Evolutionary conservation across 179 eudicot species (phyloP), one percentile per base, ranked within the genome.

Genomic region (Spinacia oleracea): DNA sequence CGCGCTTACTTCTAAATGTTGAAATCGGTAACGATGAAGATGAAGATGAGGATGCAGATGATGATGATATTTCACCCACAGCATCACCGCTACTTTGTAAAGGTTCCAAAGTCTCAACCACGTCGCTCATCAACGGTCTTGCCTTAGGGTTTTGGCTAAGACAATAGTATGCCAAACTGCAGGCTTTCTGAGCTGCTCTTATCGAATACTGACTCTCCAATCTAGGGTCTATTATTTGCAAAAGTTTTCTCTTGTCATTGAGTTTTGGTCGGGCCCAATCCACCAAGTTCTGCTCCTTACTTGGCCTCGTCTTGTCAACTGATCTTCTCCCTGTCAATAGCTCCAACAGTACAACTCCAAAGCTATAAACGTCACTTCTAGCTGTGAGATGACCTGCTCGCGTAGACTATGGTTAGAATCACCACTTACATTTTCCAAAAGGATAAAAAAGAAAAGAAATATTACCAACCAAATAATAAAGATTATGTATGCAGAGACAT

Each of bases 251-350:
- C 85, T 88, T 91, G 86, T 91, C 91, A 64, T 89, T 91, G 66
- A 91, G 89, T 77, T 89, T 89, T 31, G 96, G 93, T 55, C 96
- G 86, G 31, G 93, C 96, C 96, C 93, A 91, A 80, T 91, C 96
- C 72, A 91, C 96, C 74, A 91, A 85, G 80, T 84, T 91, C 79
- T 91, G 96, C 83, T 91, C 96, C 84, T 77, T 89, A 83, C 90
- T 87, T 35, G 91, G 91, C 59, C 90, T 82, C 5, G 91, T 89
- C 81, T 91, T 91, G 83, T 91, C 96, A 67, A 91, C 93, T 0
- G 96, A 91, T 80, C 84, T 88, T 81, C 96, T 84, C 65, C 96
- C 96, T 21, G 95, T 91, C 81, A 91, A 82, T 32, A 91, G 86
- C 86, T 91, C 95, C 66, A 89, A 77, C 59, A 91, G 89, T 75